Conservation (phyloP, 1,139 yeast genomes). For the Suhomyces coccinellae region DNA sequence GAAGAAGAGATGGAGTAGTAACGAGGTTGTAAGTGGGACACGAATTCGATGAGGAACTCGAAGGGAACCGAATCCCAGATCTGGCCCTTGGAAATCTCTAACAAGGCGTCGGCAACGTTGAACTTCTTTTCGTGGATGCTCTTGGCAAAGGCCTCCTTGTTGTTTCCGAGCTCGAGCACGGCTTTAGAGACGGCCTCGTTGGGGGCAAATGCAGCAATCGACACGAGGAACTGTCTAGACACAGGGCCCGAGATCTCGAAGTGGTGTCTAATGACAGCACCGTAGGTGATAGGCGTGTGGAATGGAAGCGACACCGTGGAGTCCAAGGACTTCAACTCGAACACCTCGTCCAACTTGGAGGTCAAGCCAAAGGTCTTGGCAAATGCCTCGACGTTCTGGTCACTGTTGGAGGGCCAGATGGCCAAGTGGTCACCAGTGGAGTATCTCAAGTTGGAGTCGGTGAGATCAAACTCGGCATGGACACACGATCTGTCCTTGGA, state of each 20-base stretch:
- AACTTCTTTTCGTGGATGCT: slow-evolving; percentile 60
- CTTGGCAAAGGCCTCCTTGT: slow-evolving; percentile 66
- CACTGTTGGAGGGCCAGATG: slow-evolving; percentile 87
- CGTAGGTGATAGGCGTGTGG: slow-evolving; percentile 91
- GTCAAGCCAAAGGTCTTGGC: slow-evolving; percentile 62
- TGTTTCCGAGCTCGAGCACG: slow-evolving; percentile 58
- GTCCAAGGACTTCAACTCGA: slow-evolving; percentile 71
- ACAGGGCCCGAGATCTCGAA: slow-evolving; percentile 92
- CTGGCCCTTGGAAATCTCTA: slow-evolving; percentile 56
- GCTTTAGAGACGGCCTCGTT: slow-evolving; percentile 54
- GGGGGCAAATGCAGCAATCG: slow-evolving; percentile 86
- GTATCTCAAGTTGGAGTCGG: slow-evolving; percentile 74
- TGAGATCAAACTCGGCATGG: slow-evolving; percentile 85
- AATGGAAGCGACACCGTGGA: slow-evolving; percentile 71
- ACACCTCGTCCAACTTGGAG: slow-evolving; percentile 54
- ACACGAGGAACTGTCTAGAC: slow-evolving; percentile 80
- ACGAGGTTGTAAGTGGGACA: slow-evolving; percentile 87
- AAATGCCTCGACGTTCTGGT: slow-evolving; percentile 69
- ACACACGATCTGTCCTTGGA: slow-evolving; percentile 74
- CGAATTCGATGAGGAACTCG: slow-evolving; percentile 76
- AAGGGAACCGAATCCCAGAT: slow-evolving; percentile 81
- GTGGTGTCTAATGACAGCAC: slow-evolving; percentile 80
- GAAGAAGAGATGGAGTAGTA: slow-evolving; percentile 96
- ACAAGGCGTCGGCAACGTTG: slow-evolving; percentile 78
- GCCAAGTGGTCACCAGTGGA: slow-evolving; percentile 97